Conservation (phyloP, 2,329 filamentous ascomycete genomes). For the Paecilomyces dactylethromorphus region DNA sequence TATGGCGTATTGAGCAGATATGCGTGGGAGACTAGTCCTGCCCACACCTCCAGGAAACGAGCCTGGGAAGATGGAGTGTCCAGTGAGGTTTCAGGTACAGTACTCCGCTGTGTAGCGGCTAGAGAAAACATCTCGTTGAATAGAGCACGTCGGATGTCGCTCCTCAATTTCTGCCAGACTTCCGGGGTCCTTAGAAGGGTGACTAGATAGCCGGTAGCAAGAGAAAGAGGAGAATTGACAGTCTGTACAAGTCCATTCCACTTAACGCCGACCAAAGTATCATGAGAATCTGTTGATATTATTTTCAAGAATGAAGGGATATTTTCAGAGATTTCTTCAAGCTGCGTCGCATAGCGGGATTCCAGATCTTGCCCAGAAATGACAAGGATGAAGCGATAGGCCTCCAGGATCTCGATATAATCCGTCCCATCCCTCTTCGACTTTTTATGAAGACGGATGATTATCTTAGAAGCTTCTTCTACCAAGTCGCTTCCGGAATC, state of each 20-base stretch:
- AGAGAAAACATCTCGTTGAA: conserved; percentile 27
- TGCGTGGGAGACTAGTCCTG: conserved; percentile 30
- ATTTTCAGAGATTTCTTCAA: conserved; percentile 18
- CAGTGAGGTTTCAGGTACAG: conserved; percentile 16
- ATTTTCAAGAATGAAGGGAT: conserved; percentile 16
- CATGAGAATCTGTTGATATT: conserved; percentile 13
- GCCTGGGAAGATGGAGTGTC: conserved; percentile 19
- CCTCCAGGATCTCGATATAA: conserved; percentile 31
- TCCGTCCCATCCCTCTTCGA: conserved; percentile 15
- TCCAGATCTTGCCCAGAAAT: conserved; percentile 15
- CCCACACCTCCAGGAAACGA: conserved; percentile 32
- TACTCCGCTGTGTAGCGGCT: conserved; percentile 17
- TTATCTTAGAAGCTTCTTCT: conserved; percentile 19
- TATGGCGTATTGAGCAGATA: conserved; percentile 28
- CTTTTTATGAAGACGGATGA: conserved; percentile 24
- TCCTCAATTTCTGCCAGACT: conserved; percentile 20
- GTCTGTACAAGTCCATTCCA: conserved; percentile 34
- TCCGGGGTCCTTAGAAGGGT: conserved; percentile 24
- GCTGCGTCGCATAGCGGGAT: conserved; percentile 11
- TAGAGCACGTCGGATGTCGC: conserved; percentile 23
- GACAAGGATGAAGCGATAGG: conserved; percentile 25
- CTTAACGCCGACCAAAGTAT: conserved; percentile 17
- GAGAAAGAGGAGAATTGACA: conserved; percentile 20
- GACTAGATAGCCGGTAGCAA: conserved; percentile 28
- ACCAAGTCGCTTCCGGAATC: conserved; percentile 16